Base-by-base conservation (phyloP, 2,329 filamentous ascomycete species). In the Herpotrichia juniperi region DNA sequence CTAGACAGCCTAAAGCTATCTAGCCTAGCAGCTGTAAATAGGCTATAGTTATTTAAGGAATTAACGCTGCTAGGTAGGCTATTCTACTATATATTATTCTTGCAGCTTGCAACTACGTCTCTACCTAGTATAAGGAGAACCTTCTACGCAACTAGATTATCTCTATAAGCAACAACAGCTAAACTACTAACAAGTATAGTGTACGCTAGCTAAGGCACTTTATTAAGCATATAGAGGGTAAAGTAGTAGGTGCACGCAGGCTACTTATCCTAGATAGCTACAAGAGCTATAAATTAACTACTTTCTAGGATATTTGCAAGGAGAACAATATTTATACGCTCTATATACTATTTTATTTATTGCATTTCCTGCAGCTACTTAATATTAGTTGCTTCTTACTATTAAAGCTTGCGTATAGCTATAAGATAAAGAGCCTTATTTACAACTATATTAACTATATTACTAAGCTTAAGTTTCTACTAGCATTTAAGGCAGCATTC, bases 251-350 rank as follows among this genome's bases (percentile, higher is more conserved):
- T 7, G 19, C 17, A 24, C 17, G 30, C 8, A 8, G 16, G 30
- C 43, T 46, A 21, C 43, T 46, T 11, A 46, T 46, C 10, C 19
- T 46, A 8, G 19, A 46, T 17, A 35, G 43, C 43, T 25, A 46
- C 35, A 17, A 58, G 50, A 75, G 67, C 51, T 58, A 78, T 59
- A 28, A 71, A n/a, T 71, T 59, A 8, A 52, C 58, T 19, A 51
- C 68, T 46, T 77, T 78, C 54, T 42, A 76, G 40, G 19, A 69
- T 22, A 70, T 66, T 45, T 78, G 56, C 48, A 59, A 53, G 39
- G 49, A 67, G n/a, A 53, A 75, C 43, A 71, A 75, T 39, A 76
- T 78, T 58, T 70, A 74, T 46, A 66, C 65, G 31, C 57, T 75
- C 48, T 76, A 46, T 56, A 72, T 76, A 48, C 72, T 66, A 48